Base-by-base conservation (phyloP, 805 yeast genomes). In the Komagataella ulmi region DNA sequence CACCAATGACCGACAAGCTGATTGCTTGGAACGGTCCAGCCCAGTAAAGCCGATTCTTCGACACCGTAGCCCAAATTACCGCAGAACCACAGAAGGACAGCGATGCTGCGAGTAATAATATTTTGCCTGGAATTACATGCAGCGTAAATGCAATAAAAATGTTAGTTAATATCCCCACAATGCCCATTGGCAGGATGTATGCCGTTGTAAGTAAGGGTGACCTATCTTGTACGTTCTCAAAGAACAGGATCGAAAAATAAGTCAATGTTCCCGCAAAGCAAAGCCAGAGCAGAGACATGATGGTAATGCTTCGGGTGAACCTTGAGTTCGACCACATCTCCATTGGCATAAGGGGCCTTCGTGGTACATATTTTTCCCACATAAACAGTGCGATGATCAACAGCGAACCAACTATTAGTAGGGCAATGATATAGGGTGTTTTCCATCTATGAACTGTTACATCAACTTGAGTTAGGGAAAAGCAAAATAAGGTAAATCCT, bases 331-430 rank as follows among this genome's bases (percentile, higher is more conserved):
- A 63, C 70, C 75, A 75, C 52, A 75, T 59, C 44, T 54, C 51
- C 68, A 73, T 67, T 8, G 79, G 79, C 73, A 75, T 71, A 17
- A 75, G 57, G n/a, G 80, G 79, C n/a, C 60, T 57, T 46, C 53
- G 47, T 1, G 77, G 72, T 1, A 71, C 52, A 46, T 66, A 66
- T 2, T 56, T 47, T 58, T 76, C 79, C 55, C 68, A 73, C 7
- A 69, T 10, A 2, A 64, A 65, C 48, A 72, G 67, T 0, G 52
- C 58, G 1, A 60, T 58, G 17, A 75, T 54, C n/a, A 72, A 51
- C 1, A 58, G 51, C 6, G 67, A 56, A 1, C 77, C 75, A 6
- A 73, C 62, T 17, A 74, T 59, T n/a, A 75, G 50, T 3, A 69
- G 60, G 4, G 71, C 75, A 52, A 73, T 63, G 54, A 75, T 74